Percentiles rank a stretch among this genome's conserved stretches.
Evolutionary conservation across 2,329 filamentous ascomycete genomes (phyloP).

Genomic region (Periconia macrospinosa): DNA sequence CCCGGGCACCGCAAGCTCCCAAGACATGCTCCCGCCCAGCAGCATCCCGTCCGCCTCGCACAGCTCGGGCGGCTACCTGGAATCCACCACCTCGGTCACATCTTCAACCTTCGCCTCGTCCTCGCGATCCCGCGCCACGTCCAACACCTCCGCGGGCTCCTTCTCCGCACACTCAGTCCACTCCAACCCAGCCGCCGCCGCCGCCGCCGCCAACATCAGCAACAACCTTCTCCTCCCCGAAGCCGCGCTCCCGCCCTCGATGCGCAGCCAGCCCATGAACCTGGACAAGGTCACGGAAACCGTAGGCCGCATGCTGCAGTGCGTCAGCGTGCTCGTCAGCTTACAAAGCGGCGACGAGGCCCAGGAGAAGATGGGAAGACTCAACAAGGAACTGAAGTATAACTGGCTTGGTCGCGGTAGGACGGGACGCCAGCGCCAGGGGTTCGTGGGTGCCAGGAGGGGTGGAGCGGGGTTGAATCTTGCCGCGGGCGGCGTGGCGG

Average conservation of each 20-base stretch:
- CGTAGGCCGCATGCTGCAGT: conserved; percentile 93
- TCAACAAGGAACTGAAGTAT: conserved; percentile 86
- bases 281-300: conserved; percentile 87
- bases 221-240: conserved; percentile 15
- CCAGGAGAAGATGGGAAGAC: conserved; percentile 77
- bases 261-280: conserved; percentile 41
- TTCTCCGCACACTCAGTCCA: conserved; percentile 45
- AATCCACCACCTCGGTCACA: conserved; percentile 61
- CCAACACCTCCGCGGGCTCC: conserved; percentile 68
- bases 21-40: conserved; percentile 50
- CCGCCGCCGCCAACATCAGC: too few relatives aligned
- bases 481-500: background rate
- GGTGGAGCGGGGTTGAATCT: conserved; percentile 18
- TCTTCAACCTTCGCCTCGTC: conserved; percentile 50
- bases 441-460: conserved; percentile 74
- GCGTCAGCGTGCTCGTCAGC: conserved; percentile 84
- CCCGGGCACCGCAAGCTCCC: conserved; percentile 35
- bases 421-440: conserved; percentile 84
- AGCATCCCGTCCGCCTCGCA: conserved; percentile 75
- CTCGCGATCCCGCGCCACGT: conserved; percentile 75
- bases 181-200: conserved; percentile 31
- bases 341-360: conserved; percentile 72
- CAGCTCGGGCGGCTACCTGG: conserved; percentile 76
- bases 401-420: conserved; percentile 94
- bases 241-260: conserved; percentile 19